These are phyloP conservation scores for Conringia planisiliqua DNA, from an alignment of 345 rosid genomes.

Conservation along the genomic window DNA sequence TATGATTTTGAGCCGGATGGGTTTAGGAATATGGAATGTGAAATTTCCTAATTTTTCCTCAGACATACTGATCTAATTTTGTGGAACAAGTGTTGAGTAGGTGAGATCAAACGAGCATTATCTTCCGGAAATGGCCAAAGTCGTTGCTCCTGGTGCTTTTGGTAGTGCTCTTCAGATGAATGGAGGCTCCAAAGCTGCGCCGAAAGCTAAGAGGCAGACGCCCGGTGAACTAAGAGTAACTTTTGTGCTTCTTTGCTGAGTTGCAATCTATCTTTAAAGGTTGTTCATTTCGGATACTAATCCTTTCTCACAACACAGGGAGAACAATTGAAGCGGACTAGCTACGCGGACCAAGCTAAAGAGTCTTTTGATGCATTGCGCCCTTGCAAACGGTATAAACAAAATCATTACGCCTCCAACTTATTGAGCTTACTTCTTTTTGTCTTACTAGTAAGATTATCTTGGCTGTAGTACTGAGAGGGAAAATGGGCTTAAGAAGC, in stretches of 20 bases:
- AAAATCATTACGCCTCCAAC: neutral
- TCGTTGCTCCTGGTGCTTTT: conserved; percentile 55
- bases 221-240: conserved; percentile 83
- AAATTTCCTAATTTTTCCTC: neutral
- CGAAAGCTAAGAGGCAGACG: conserved; percentile 64
- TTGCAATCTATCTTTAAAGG: neutral
- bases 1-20: neutral
- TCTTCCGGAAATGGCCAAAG: conserved; percentile 51
- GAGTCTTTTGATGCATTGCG: conserved; percentile 45
- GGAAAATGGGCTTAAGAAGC: conserved; percentile 50
- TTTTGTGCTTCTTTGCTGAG: neutral
- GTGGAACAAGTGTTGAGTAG: neutral
- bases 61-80: neutral
- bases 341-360: conserved; percentile 48
- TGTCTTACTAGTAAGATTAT: conserved; percentile 5
- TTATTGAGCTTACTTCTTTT: neutral
- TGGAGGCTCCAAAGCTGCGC: conserved; percentile 41
- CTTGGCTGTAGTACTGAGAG: conserved; percentile 28
- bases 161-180: conserved; percentile 44
- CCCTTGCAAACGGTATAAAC: conserved; percentile 44
- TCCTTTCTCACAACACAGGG: conserved; percentile 30
- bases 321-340: conserved; percentile 68
- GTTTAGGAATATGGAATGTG: neutral
- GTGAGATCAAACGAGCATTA: conserved; percentile 13
- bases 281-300: neutral